A percentile compares a stretch with the other conserved stretches of the same genome.
phyloP scores from a whole-genome alignment of 2,329 filamentous ascomycete species.

The Chaetomiaceae sp. region DNA sequence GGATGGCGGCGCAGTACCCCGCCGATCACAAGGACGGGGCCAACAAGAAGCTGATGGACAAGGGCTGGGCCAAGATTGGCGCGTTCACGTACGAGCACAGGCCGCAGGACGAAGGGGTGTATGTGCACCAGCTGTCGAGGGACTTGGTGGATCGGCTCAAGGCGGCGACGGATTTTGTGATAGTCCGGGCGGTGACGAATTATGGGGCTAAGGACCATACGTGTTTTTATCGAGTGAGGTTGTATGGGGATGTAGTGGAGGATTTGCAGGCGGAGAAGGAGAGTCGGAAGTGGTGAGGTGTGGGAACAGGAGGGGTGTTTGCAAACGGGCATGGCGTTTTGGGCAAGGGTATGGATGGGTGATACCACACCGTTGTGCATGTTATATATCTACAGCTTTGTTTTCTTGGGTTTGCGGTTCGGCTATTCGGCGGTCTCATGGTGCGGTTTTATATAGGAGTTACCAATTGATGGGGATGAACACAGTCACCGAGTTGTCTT shows the following conservation, averaged over 20 bases:
- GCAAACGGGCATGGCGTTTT: not conserved
- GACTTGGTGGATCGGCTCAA: conserved; percentile 40
- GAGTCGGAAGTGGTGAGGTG: not conserved
- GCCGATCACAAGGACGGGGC: not conserved
- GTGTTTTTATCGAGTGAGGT: conserved; percentile 60
- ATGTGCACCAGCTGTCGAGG: conserved; percentile 51
- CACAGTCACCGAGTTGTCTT: too few species aligned
- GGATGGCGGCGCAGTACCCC: conserved; percentile 41
- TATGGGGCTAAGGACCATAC: conserved; percentile 56
- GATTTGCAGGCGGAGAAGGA: not conserved
- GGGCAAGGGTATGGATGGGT: not conserved
- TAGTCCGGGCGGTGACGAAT: conserved; percentile 55
- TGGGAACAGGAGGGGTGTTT: not conserved
- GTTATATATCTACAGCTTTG: not conserved
- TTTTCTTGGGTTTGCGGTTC: not conserved
- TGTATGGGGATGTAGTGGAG: conserved; percentile 45
- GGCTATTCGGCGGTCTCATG: not conserved
- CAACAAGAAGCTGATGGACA: conserved; percentile 1
- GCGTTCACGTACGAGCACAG: conserved; percentile 50
- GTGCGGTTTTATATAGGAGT: not conserved
- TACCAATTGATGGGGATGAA: too few species aligned
- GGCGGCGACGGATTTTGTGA: conserved; percentile 47
- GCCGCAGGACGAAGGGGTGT: conserved; percentile 39
- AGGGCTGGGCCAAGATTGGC: conserved; percentile 53
- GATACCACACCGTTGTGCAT: conserved; percentile 7